Conservation (phyloP, 2,329 filamentous ascomycete genomes). For the Cordyceps tenuipes region DNA sequence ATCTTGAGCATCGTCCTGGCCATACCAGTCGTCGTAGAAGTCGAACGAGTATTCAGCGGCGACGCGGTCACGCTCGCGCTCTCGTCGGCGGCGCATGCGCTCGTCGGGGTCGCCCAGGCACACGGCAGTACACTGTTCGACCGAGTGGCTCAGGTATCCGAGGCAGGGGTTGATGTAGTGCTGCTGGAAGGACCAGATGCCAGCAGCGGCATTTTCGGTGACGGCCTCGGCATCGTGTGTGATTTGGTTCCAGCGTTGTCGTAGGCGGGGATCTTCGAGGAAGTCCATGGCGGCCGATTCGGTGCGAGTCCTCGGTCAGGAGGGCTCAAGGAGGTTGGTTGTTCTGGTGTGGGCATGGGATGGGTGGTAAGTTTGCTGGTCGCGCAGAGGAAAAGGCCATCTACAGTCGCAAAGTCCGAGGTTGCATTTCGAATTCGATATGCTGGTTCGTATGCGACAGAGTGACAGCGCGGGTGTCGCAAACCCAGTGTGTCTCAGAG, state of each 20-base stretch:
- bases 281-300: conserved; percentile 42
- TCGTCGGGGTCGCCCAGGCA: conserved; percentile 68
- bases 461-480: conserved; percentile 2
- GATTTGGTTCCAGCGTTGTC: conserved; percentile 89
- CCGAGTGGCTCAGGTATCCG: conserved; percentile 52
- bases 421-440: background rate
- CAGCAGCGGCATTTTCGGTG: conserved; percentile 84
- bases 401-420: background rate
- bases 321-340: conserved; percentile 7
- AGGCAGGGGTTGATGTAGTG: conserved; percentile 79
- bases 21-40: conserved; percentile 97
- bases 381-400: background rate
- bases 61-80: conserved; percentile 50
- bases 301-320: conserved; percentile 1
- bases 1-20: conserved; percentile 38
- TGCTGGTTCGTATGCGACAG: background rate
- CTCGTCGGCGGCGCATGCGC: conserved; percentile 57
- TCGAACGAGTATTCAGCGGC: conserved; percentile 82
- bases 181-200: conserved; percentile 83
- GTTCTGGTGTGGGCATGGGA: background rate
- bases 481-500: conserved; percentile 3
- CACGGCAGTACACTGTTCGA: conserved; percentile 65
- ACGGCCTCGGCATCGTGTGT: conserved; percentile 83
- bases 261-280: conserved; percentile 75
- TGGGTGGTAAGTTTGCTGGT: background rate